phyloP scores from a whole-genome alignment of 345 rosid species.

The Cardamine chenopodiifolia region DNA sequence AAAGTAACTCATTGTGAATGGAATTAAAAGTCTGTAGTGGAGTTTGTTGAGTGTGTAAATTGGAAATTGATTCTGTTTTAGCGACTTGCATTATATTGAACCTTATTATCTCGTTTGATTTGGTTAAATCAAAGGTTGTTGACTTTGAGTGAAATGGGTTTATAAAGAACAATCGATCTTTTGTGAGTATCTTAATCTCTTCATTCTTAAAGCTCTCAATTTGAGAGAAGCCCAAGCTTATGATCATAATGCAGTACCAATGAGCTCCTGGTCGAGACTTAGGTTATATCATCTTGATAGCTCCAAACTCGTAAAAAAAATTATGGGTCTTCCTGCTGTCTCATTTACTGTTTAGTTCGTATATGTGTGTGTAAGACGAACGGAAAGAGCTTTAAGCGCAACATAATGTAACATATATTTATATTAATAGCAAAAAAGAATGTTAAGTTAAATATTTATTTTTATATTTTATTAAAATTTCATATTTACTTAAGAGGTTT shows the following conservation, averaged over 20 bases:
- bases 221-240: neutral
- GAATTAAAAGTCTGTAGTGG: neutral
- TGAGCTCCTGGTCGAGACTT: neutral
- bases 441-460: too few relatives aligned
- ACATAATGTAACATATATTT: neutral
- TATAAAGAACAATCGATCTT: neutral
- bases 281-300: neutral
- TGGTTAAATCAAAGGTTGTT: neutral
- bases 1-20: neutral
- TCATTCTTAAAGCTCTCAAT: neutral
- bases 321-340: neutral
- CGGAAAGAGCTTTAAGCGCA: neutral
- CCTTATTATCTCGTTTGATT: neutral
- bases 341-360: neutral
- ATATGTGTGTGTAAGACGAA: neutral
- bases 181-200: neutral
- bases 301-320: neutral
- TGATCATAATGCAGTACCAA: neutral
- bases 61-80: neutral
- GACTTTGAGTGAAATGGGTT: neutral
- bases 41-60: neutral
- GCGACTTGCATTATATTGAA: neutral
- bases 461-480: too few relatives aligned
- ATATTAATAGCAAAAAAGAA: too few relatives aligned
- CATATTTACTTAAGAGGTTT: too few relatives aligned